A percentile compares a stretch with the other conserved stretches of the same genome.
phyloP scores from a whole-genome alignment of 495 filamentous ascomycete genomes.

The Recurvomyces mirabilis region DNA sequence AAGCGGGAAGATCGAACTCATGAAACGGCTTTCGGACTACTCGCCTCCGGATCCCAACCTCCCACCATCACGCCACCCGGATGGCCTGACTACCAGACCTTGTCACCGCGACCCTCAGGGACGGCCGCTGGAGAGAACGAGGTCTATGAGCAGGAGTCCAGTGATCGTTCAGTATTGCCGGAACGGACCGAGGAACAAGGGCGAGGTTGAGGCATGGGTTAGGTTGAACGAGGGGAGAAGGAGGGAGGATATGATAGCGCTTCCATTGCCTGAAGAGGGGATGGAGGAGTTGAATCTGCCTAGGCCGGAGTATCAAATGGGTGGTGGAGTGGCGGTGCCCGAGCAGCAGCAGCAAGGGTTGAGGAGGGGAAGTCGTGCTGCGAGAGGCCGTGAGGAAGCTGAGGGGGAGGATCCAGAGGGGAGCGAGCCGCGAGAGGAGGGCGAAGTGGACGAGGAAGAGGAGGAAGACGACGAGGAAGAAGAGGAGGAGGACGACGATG shows the following conservation, averaged over 20 bases:
- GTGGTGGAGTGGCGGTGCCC: neutral
- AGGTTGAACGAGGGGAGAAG: too few relatives aligned
- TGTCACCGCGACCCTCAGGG: too few relatives aligned
- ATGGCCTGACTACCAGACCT: slow-evolving; percentile 5
- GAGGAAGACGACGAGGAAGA: slow-evolving; percentile 50
- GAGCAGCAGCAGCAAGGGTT: neutral
- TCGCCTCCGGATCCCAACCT: slow-evolving; percentile 1
- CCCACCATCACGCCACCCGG: neutral
- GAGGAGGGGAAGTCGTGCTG: neutral
- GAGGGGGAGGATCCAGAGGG: slow-evolving; percentile 40
- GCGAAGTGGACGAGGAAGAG: slow-evolving; percentile 52
- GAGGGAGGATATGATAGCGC: neutral
- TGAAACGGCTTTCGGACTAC: slow-evolving; percentile 24
- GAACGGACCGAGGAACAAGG: neutral
- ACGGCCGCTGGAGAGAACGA: too few relatives aligned
- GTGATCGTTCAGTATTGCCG: too few relatives aligned
- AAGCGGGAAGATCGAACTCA: slow-evolving; percentile 28
- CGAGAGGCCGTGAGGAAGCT: slow-evolving; percentile 24
- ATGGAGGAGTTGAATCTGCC: neutral
- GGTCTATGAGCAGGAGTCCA: too few relatives aligned
- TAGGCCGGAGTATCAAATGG: neutral
- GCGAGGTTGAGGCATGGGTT: too few relatives aligned
- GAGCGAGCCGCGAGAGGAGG: slow-evolving; percentile 52
- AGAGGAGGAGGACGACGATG: slow-evolving; percentile 64
- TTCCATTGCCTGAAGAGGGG: too few relatives aligned